A percentile compares a stretch with the other conserved stretches of the same genome.
Evolutionary conservation across 495 filamentous ascomycete species (phyloP).

Genomic region (Lasiosphaeria ovina): DNA sequence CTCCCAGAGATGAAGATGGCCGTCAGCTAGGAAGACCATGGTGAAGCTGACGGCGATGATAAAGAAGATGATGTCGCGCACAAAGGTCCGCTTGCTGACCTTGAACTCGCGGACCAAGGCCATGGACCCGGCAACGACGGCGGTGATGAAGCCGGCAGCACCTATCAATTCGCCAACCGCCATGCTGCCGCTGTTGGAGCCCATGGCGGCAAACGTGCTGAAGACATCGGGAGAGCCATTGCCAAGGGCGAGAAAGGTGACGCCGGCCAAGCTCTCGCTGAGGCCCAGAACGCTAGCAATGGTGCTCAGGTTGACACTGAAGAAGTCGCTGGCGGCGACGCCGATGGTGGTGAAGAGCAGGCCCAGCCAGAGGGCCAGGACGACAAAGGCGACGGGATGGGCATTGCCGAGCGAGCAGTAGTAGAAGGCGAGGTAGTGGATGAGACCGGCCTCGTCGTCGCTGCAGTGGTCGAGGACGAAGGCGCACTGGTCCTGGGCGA

Average conservation of each 20-base stretch:
- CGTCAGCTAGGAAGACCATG: slow-evolving; percentile 84
- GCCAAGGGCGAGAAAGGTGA: slow-evolving; percentile 95
- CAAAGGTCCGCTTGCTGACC: slow-evolving; percentile 82
- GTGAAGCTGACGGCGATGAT: slow-evolving; percentile 83
- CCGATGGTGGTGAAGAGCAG: slow-evolving; percentile 95
- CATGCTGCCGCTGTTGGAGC: slow-evolving; percentile 90
- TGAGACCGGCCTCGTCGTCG: slow-evolving; percentile 84
- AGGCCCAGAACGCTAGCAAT: slow-evolving; percentile 83
- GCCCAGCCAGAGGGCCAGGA: slow-evolving; percentile 81
- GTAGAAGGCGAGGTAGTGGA: slow-evolving; percentile 88
- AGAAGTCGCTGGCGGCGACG: slow-evolving; percentile 97
- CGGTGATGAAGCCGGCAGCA: slow-evolving; percentile 93
- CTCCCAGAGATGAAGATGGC: slow-evolving; percentile 82
- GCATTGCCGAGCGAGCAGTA: slow-evolving; percentile 75
- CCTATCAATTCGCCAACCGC: slow-evolving; percentile 95
- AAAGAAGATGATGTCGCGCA: slow-evolving; percentile 93
- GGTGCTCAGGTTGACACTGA: slow-evolving; percentile 94
- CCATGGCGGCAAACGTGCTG: slow-evolving; percentile 97
- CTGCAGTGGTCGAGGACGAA: slow-evolving; percentile 80
- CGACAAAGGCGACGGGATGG: slow-evolving; percentile 72
- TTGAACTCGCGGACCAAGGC: slow-evolving; percentile 89
- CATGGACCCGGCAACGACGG: slow-evolving; percentile 98
- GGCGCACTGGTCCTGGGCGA: slow-evolving; percentile 75
- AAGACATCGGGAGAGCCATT: slow-evolving; percentile 99
- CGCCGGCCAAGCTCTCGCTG: slow-evolving; percentile 94